phyloP scores from a whole-genome alignment of 768 basidiomycete species.

The Boletus rufocinnamomeus region DNA sequence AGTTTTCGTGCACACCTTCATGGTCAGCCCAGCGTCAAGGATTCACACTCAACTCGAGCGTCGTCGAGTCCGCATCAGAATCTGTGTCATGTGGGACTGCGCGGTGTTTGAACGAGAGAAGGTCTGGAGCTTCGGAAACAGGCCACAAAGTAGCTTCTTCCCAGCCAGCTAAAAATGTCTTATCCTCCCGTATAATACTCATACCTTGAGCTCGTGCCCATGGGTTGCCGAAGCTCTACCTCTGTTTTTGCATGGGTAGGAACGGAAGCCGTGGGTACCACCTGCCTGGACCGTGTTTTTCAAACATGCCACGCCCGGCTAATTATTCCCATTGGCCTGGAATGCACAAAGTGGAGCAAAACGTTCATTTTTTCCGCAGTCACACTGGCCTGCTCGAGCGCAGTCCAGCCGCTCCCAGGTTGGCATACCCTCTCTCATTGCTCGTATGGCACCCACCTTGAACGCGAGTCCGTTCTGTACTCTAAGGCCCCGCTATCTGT shows the following conservation, averaged over 20 bases:
- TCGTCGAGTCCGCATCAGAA: neutral
- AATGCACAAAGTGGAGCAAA: neutral
- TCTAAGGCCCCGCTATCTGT: conserved; percentile 27
- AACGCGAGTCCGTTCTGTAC: conserved; percentile 2
- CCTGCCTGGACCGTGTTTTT: neutral
- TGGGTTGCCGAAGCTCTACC: neutral
- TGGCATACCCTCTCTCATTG: neutral
- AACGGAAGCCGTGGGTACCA: neutral
- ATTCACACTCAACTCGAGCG: neutral
- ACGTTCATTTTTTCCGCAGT: conserved; percentile 4
- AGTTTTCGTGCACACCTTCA: neutral
- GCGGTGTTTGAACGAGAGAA: neutral
- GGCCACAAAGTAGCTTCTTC: no score
- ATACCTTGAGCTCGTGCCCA: neutral
- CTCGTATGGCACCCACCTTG: conserved; percentile 9
- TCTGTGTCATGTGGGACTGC: no score
- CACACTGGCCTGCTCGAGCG: neutral
- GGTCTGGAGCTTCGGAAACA: no score
- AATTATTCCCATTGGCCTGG: neutral
- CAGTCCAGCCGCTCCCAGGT: neutral
- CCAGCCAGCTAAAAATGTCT: no score
- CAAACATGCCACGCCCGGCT: neutral
- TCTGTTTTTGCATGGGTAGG: no score
- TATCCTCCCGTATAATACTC: neutral
- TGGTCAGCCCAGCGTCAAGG: neutral